Percentiles rank a stretch among this genome's conserved stretches.
Conservation (phyloP, 2,329 filamentous ascomycete genomes). For the Acrodontium crateriforme region DNA sequence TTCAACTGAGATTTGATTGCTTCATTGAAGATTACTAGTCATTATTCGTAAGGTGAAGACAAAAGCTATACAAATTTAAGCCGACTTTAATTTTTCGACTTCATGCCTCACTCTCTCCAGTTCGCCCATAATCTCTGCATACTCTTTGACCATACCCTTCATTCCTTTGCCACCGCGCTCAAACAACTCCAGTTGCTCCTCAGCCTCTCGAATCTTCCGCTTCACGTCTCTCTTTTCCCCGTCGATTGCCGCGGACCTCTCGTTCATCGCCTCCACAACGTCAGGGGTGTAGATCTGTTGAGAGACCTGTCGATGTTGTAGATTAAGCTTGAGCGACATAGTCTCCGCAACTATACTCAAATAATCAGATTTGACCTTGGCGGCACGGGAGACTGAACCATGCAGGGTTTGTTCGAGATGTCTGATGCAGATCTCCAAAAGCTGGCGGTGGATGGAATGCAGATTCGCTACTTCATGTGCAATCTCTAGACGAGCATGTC, state of each 20-base stretch:
- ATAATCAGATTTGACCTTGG: conserved; percentile 30
- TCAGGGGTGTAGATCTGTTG: conserved; percentile 13
- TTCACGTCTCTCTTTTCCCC: conserved; percentile 17
- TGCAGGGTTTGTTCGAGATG: conserved; percentile 35
- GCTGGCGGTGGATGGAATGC: conserved; percentile 23
- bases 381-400: conserved; percentile 28
- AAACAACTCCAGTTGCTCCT: conserved; percentile 24
- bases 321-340: conserved; percentile 26
- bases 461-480: conserved; percentile 22
- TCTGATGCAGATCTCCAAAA: conserved; percentile 26
- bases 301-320: conserved; percentile 17
- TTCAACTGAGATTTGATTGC: too few relatives aligned
- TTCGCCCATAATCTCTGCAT: conserved; percentile 18
- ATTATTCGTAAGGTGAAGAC: too few relatives aligned
- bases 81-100: conserved; percentile 24
- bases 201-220: conserved; percentile 21
- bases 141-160: conserved; percentile 27
- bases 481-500: conserved; percentile 19
- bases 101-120: conserved; percentile 20
- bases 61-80: conserved; percentile 21
- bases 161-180: conserved; percentile 23
- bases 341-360: conserved; percentile 28
- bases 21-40: too few relatives aligned
- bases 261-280: conserved; percentile 17
- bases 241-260: conserved; percentile 20